Base-by-base conservation (phyloP, 2,329 filamentous ascomycete species). In the Seiridium cupressi region DNA sequence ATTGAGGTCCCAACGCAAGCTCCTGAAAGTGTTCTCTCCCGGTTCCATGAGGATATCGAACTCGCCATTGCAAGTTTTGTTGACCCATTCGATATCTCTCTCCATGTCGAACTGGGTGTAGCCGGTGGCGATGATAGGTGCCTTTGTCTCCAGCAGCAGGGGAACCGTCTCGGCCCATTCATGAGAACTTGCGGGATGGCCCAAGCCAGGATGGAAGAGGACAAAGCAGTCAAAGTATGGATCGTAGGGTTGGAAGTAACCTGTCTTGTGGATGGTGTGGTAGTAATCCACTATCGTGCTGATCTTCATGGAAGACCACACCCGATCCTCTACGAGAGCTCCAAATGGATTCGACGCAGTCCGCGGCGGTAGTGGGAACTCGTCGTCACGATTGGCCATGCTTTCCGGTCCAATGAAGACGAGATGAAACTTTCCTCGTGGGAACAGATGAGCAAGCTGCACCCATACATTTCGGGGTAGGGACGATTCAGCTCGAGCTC, bases 211-310 rank as follows among this genome's bases (percentile, higher is more conserved):
- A 71, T 99, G 96, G 82, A 98, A 99, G 56, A 97, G 84, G 70
- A 99, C 88, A 72, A 99, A 97, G 75, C 91, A 95, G 80, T 99
- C 95, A 74, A 99, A 97, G 79, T 99, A 99, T 1, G 95, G 95
- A 72, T 99, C 95, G 72, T 96, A 97, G 0, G 96, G 95, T 60
- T 91, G 87, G 78, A 98, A 99, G 72, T 93, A 85, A 53, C 92
- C 90, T 0, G 94, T 91, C 73, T 93, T 87, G 78, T 99, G 94
- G 67, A 99, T 86, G 2, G 92, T 98, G 76, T 99, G 94, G 79
- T 96, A 99, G 79, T 99, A 97, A 68, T 99, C 95, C 56, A 98
- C 94, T 70, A 93, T 97, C 0, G 96, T 99, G 74, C 90, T 95
- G 70, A 99, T 96, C 81, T 99, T 99, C 86, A 98, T 88, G 66